A percentile compares a stretch with the other conserved stretches of the same genome.
Evolutionary conservation across 371 early-diverging fungal genomes (phyloP).

Genomic region (Coemansia sp.): DNA sequence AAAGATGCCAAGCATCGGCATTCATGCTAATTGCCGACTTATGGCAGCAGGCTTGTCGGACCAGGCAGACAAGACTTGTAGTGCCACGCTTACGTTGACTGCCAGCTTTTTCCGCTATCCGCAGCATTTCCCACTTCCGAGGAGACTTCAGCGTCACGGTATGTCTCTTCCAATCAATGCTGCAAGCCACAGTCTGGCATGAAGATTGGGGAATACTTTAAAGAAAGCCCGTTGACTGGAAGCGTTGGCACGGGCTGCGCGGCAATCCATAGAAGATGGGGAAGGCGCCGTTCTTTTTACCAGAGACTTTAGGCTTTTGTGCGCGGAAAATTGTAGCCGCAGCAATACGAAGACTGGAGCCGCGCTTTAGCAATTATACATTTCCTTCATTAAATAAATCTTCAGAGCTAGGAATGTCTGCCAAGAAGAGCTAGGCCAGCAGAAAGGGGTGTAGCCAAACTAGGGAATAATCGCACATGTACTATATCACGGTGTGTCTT

Average conservation of each 20-base stretch:
- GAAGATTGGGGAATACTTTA: background rate
- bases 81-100: background rate
- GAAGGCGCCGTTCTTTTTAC: background rate
- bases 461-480: conserved; percentile 1
- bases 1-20: background rate
- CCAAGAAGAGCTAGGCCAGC: background rate
- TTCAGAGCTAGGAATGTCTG: background rate
- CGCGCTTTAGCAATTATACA: background rate
- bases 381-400: background rate
- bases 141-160: background rate
- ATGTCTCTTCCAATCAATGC: too few relatives aligned
- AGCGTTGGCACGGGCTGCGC: background rate
- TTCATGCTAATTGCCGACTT: background rate
- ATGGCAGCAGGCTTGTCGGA: background rate
- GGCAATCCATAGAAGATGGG: background rate
- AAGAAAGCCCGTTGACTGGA: background rate
- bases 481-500: background rate
- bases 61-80: background rate
- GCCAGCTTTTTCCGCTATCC: background rate
- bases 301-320: background rate
- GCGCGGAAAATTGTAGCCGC: conserved; percentile 1
- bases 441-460: background rate
- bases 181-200: background rate
- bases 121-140: background rate
- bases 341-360: background rate